A percentile compares a stretch with the other conserved stretches of the same genome.
Evolutionary conservation across 2,329 filamentous ascomycete genomes (phyloP).

Genomic region (Ceratocystis diversiconidia): DNA sequence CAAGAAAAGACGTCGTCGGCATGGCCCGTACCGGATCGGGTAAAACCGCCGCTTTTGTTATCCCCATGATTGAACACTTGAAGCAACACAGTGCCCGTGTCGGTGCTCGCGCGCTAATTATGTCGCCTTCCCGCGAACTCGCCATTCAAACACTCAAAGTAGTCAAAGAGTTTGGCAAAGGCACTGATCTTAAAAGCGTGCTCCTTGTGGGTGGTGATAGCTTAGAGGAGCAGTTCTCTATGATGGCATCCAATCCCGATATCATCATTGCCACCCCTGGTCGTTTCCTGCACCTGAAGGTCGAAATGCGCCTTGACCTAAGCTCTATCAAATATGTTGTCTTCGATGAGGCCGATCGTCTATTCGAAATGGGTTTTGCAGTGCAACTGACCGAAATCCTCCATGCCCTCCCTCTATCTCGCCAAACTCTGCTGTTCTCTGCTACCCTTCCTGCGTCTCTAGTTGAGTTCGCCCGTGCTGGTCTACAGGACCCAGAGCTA

Average conservation of each 20-base stretch:
- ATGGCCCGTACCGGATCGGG: conserved; percentile 98
- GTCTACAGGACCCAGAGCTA: conserved; percentile 79
- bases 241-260: conserved; percentile 89
- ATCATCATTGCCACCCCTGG: conserved; percentile 95
- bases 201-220: conserved; percentile 90
- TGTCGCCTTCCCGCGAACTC: conserved; percentile 87
- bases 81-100: conserved; percentile 78
- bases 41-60: conserved; percentile 96
- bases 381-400: conserved; percentile 87
- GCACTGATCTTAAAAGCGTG: conserved; percentile 82
- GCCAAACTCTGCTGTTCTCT: conserved; percentile 89
- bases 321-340: conserved; percentile 86
- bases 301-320: conserved; percentile 89
- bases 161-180: conserved; percentile 81
- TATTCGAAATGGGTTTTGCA: conserved; percentile 98
- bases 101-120: conserved; percentile 70
- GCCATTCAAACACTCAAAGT: conserved; percentile 92
- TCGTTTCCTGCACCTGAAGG: conserved; percentile 89
- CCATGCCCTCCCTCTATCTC: conserved; percentile 64
- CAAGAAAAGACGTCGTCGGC: conserved; percentile 88
- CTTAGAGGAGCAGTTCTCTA: conserved; percentile 83
- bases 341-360: conserved; percentile 89
- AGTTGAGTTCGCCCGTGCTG: conserved; percentile 89
- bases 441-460: conserved; percentile 86
- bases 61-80: conserved; percentile 92